Evolutionary conservation across 2,329 filamentous ascomycete species (phyloP).

Genomic region (Diaporthe destruens): DNA sequence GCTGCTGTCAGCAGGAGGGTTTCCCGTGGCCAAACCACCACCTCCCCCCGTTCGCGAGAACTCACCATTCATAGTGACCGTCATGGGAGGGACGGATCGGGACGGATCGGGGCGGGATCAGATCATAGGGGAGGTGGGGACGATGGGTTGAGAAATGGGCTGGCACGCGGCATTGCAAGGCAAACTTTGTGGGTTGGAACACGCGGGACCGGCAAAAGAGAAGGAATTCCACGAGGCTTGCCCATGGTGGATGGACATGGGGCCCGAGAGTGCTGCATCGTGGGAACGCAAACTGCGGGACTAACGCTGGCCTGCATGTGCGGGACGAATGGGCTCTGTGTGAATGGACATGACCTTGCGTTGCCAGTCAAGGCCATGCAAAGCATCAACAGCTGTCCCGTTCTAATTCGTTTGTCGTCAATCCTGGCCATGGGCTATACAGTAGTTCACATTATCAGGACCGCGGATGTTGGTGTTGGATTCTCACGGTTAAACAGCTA

Average conservation of each 20-base stretch:
- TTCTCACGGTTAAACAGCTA: conserved; percentile 7
- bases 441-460: conserved; percentile 17
- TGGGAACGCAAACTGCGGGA: conserved; percentile 15
- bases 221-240: neutral
- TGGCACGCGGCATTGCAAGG: conserved; percentile 11
- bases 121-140: neutral
- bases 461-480: conserved; percentile 12
- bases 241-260: neutral
- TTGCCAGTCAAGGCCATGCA: conserved; percentile 19
- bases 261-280: conserved; percentile 15
- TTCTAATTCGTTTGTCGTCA: conserved; percentile 12
- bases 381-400: conserved; percentile 21
- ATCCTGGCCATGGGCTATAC: neutral
- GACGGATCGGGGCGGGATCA: conserved; percentile 31
- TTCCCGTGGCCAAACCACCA: neutral
- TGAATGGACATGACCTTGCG: conserved; percentile 25
- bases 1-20: neutral
- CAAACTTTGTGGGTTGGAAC: conserved; percentile 15
- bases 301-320: conserved; percentile 22
- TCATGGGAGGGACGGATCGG: conserved; percentile 22
- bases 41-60: neutral
- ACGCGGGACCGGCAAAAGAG: neutral
- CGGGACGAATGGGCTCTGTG: conserved; percentile 18
- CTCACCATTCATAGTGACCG: neutral
- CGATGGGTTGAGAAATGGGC: neutral